Base-by-base conservation (phyloP, 2,329 filamentous ascomycete genomes). In the Fusarium bulbicola region DNA sequence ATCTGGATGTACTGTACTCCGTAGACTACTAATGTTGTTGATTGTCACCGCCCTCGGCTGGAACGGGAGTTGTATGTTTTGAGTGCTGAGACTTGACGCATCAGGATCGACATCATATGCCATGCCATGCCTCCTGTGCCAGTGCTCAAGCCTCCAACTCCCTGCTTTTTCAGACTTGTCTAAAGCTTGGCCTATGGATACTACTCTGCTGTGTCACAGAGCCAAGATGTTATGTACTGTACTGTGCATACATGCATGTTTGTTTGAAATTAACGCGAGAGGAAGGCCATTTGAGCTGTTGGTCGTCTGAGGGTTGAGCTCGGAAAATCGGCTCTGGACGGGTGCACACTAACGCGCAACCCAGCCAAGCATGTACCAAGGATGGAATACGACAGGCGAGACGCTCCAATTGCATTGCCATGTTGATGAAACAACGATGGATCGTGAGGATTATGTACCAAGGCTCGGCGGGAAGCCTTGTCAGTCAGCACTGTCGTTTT, bases 301-400 rank as follows among this genome's bases (percentile, higher is more conserved):
- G 30, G 47, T 59, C 56, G 54, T 61, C 56, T 62, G 56, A 62
- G 47, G 52, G 42, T 50, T 56, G 54, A 73, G 58, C 61, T 67
- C 70, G 70, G 70, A 42, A 73, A 73, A 67, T 67, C 70, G 70
- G 70, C 70, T 73, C 61, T 40, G 53, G 46, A 42, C 36, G 43
- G 43, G 60, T 46, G 40, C 58, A 67, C 70, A 67, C 68, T 65
- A 30, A 70, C 30, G 42, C 39, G 58, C 53, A 67, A 59, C 66
- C 53, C 34, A 68, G 59, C 40, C 56, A 59, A 56, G 53, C 7
- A 34, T 34, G 32, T 47, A 39, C 50, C 50, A 61, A 49, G 18
- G 46, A 57, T 52, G 40, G 50, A 52, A 68, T 68, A 52, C 64
- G 64, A 62, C 49, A 54, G 57, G 30, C 65, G 47, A 68, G 32